Percentiles rank a stretch among this genome's conserved stretches.
phyloP scores from a whole-genome alignment of 441 rosid genomes.

The Mallotus japonicus region DNA sequence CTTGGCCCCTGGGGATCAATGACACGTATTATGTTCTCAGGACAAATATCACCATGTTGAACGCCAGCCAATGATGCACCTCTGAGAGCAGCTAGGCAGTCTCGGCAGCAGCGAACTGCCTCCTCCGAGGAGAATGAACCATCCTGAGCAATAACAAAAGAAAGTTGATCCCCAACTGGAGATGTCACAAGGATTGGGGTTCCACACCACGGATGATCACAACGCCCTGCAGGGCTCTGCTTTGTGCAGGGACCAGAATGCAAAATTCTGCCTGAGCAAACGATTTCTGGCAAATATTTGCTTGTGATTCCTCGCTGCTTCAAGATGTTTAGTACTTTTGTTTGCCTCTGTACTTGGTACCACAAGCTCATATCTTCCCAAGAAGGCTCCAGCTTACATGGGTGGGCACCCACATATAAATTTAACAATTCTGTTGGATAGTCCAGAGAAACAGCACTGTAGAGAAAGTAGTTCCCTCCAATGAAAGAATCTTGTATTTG shows the following conservation, averaged over 20 bases:
- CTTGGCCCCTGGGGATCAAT: constrained; percentile 28
- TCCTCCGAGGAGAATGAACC: constrained; percentile 45
- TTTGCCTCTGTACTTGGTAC: constrained; percentile 74
- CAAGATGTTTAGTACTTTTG: constrained; percentile 56
- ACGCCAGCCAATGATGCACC: constrained; percentile 51
- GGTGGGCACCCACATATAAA: constrained; percentile 61
- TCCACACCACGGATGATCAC: constrained; percentile 66
- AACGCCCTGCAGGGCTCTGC: constrained; percentile 44
- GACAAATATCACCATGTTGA: constrained; percentile 60
- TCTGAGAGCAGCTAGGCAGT: constrained; percentile 48
- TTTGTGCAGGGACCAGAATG: constrained; percentile 54
- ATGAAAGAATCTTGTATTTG: constrained; percentile 46
- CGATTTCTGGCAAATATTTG: constrained; percentile 50
- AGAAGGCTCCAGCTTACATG: constrained; percentile 58
- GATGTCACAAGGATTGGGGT: constrained; percentile 59
- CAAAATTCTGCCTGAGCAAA: constrained; percentile 52
- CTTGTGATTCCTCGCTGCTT: constrained; percentile 46
- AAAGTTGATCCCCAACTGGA: constrained; percentile 60
- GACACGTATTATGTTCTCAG: constrained; percentile 50
- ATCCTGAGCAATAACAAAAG: constrained; percentile 39
- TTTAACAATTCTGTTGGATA: constrained; percentile 36
- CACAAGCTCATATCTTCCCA: constrained; percentile 72
- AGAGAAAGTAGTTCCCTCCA: constrained; percentile 45
- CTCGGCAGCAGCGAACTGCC: constrained; percentile 54
- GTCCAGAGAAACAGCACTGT: constrained; percentile 40